Conservation (phyloP, 1,284 basidiomycete genomes). For the Cerrena zonata region DNA sequence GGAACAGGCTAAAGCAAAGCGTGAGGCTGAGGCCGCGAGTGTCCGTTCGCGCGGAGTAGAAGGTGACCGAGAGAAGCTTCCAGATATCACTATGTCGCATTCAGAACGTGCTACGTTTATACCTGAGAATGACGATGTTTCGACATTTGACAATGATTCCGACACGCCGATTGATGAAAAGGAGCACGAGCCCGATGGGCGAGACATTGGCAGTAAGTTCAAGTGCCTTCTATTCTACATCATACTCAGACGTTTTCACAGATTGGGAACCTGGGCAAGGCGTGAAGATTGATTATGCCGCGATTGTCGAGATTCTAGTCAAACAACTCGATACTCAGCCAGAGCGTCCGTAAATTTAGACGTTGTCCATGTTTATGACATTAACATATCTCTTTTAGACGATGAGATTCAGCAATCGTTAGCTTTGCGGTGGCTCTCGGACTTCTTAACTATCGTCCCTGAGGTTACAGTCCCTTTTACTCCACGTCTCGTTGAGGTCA, state of each 20-base stretch:
- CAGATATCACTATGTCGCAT: conserved; percentile 25
- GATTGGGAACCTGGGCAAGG: conserved; percentile 92
- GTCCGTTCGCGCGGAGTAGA: conserved; percentile 30
- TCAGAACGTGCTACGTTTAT: conserved; percentile 36
- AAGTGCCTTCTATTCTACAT: neutral
- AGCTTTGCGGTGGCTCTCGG: conserved; percentile 86
- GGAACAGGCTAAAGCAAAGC: conserved; percentile 42
- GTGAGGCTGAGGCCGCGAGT: conserved; percentile 35
- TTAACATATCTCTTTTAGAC: conserved; percentile 48
- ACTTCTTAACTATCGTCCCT: conserved; percentile 83
- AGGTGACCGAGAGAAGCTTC: conserved; percentile 22
- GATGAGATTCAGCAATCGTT: conserved; percentile 87
- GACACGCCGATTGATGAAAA: conserved; percentile 38
- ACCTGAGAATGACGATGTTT: conserved; percentile 44
- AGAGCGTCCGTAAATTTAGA: conserved; percentile 57
- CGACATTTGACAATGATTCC: conserved; percentile 22
- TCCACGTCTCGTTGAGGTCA: conserved; percentile 84
- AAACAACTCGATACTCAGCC: conserved; percentile 70
- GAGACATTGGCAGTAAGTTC: conserved; percentile 58
- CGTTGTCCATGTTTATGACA: neutral
- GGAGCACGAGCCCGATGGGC: conserved; percentile 46
- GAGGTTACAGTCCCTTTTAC: conserved; percentile 94
- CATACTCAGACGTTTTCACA: conserved; percentile 18
- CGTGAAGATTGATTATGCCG: conserved; percentile 84
- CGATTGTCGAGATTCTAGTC: conserved; percentile 93